Percentiles rank a stretch among this genome's conserved stretches.
phyloP scores from a whole-genome alignment of 805 yeast species.

The Torulaspora franciscae region DNA sequence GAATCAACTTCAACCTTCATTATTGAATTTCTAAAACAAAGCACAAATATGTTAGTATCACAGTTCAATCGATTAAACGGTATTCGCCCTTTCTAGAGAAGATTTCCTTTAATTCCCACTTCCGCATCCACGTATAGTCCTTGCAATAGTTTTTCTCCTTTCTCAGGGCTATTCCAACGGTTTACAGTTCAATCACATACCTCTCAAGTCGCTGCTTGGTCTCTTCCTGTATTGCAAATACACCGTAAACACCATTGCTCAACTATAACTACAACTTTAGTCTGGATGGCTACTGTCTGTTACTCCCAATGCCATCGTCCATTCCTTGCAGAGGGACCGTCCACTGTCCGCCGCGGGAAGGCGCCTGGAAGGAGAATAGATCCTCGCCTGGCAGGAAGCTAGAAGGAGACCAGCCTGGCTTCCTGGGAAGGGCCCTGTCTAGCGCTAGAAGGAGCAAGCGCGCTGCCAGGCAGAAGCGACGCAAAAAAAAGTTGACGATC shows the following conservation, averaged over 20 bases:
- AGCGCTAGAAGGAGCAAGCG: background rate
- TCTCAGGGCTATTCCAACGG: background rate
- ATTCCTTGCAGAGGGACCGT: background rate
- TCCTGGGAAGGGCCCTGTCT: background rate
- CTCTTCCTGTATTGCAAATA: constrained; percentile 7
- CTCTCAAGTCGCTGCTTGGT: constrained; percentile 24
- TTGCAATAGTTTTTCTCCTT: background rate
- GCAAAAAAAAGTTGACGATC: background rate
- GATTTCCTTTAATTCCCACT: background rate
- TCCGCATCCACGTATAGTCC: too few relatives aligned
- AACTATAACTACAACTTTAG: background rate
- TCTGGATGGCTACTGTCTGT: background rate
- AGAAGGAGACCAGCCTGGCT: background rate
- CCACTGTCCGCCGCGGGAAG: background rate
- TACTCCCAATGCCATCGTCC: background rate
- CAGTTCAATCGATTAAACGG: background rate
- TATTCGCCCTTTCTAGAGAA: background rate
- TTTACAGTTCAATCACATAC: constrained; percentile 18
- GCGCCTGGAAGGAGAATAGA: background rate
- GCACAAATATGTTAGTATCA: background rate
- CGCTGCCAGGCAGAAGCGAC: background rate
- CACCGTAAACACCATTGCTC: background rate
- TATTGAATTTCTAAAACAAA: constrained; percentile 28
- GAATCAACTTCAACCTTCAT: constrained; percentile 99
- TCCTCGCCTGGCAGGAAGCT: background rate